Percentiles rank a stretch among this genome's conserved stretches.
phyloP scores from a whole-genome alignment of 208 protist species.

The Trypanosomatidae sp. region DNA sequence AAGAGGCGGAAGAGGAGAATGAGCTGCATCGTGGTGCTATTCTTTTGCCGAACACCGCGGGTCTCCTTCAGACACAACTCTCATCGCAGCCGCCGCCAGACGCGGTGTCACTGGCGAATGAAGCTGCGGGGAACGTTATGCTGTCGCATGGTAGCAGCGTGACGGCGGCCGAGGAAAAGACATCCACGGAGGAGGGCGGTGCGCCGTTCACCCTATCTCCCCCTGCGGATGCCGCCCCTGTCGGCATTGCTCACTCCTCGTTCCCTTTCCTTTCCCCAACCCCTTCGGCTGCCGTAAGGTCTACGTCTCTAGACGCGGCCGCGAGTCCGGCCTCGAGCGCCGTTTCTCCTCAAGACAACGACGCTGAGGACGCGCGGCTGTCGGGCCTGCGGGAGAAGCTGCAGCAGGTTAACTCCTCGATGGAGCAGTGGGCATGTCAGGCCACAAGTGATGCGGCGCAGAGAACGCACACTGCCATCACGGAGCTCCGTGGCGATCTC shows the following conservation, averaged over 20 bases:
- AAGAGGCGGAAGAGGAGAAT: slow-evolving; percentile 1
- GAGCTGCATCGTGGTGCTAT: slow-evolving; percentile 26
- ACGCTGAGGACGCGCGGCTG: slow-evolving; percentile 17
- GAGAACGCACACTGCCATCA: slow-evolving; percentile 16
- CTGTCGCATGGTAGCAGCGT: background rate
- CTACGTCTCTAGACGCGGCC: background rate
- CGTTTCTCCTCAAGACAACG: background rate
- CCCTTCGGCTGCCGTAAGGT: background rate
- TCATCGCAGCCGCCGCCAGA: background rate
- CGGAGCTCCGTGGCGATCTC: slow-evolving; percentile 7
- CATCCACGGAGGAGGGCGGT: background rate
- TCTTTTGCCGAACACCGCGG: slow-evolving; percentile 1
- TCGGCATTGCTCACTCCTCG: too few species aligned
- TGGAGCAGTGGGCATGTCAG: slow-evolving; percentile 8
- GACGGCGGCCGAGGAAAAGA: background rate
- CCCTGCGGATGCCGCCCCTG: background rate
- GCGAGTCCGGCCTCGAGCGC: background rate
- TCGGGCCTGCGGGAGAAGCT: slow-evolving; percentile 8
- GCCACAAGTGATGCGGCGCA: slow-evolving; percentile 7
- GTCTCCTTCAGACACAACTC: too few species aligned
- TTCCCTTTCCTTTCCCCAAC: background rate
- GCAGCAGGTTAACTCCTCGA: slow-evolving; percentile 7
- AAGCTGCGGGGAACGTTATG: too few species aligned
- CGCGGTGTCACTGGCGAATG: background rate
- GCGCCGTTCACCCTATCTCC: background rate